A percentile compares a stretch with the other conserved stretches of the same genome.
phyloP scores from a whole-genome alignment of 768 basidiomycete species.

The Mycena metata region DNA sequence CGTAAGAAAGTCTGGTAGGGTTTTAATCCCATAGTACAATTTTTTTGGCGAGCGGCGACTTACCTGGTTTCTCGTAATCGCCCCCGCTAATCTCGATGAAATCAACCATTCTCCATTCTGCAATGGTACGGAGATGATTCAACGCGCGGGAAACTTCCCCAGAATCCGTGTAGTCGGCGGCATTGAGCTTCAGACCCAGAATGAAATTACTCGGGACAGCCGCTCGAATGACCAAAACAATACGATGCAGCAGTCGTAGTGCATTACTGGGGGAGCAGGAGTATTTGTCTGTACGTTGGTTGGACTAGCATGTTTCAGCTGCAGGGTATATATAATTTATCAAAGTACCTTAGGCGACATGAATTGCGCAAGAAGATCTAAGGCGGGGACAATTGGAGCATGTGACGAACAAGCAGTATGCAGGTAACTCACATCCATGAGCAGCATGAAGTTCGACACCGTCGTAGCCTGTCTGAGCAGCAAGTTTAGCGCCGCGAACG shows the following conservation, averaged over 20 bases:
- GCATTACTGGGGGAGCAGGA: constrained; percentile 56
- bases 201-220: constrained; percentile 71
- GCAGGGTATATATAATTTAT: background rate
- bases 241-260: constrained; percentile 69
- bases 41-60: constrained; percentile 26
- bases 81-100: constrained; percentile 93
- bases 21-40: constrained; percentile 5
- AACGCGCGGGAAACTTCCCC: constrained; percentile 60
- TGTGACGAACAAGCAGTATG: background rate
- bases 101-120: constrained; percentile 77
- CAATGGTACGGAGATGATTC: constrained; percentile 70
- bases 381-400: constrained; percentile 7
- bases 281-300: constrained; percentile 73
- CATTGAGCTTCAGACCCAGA: constrained; percentile 85
- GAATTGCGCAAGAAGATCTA: constrained; percentile 86
- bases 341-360: constrained; percentile 74
- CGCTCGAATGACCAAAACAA: constrained; percentile 68
- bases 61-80: constrained; percentile 85
- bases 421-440: constrained; percentile 79
- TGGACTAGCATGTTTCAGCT: constrained; percentile 46
- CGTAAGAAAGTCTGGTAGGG: constrained; percentile 60
- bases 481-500: constrained; percentile 74
- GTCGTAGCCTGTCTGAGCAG: constrained; percentile 81
- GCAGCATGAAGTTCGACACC: constrained; percentile 89
- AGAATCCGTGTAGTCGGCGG: constrained; percentile 74